These are phyloP conservation scores for Orobanche coerulescens DNA, from an alignment of 257 asterid species.

Conservation along the genomic window DNA sequence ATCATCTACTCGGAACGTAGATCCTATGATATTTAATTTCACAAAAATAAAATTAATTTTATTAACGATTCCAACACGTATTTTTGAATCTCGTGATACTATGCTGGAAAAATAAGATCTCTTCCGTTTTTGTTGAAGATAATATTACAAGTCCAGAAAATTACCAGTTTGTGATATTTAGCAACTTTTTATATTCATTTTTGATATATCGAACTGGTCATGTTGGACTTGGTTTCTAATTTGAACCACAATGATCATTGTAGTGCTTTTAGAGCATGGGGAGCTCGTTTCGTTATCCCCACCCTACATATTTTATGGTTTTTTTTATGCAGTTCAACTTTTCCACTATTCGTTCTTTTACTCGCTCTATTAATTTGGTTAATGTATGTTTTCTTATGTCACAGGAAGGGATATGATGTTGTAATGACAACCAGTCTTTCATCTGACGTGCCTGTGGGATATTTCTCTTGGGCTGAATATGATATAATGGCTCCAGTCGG, in stretches of 20 bases:
- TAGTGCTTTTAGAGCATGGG: background rate
- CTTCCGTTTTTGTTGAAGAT: background rate
- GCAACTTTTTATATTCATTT: background rate
- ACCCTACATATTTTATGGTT: background rate
- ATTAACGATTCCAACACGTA: background rate
- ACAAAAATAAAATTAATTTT: background rate
- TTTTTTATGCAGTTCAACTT: background rate
- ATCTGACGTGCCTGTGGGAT: slow-evolving; percentile 98
- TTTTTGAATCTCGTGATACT: background rate
- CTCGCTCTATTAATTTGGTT: slow-evolving; percentile 5
- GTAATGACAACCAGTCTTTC: slow-evolving; percentile 98
- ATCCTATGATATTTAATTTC: no score
- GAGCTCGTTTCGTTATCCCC: background rate
- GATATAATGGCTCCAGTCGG: slow-evolving; percentile 88
- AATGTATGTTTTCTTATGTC: slow-evolving; percentile 11
- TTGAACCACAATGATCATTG: background rate
- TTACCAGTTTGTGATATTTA: background rate
- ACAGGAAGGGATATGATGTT: slow-evolving; percentile 71
- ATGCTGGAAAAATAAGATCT: background rate
- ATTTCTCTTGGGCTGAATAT: slow-evolving; percentile 98
- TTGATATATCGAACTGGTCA: background rate
- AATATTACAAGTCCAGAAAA: background rate
- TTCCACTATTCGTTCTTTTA: no score
- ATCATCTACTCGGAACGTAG: no score
- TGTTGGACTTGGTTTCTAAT: background rate